A percentile compares a stretch with the other conserved stretches of the same genome.
Evolutionary conservation across 495 filamentous ascomycete species (phyloP).

Genomic region (Penicillium canariense): DNA sequence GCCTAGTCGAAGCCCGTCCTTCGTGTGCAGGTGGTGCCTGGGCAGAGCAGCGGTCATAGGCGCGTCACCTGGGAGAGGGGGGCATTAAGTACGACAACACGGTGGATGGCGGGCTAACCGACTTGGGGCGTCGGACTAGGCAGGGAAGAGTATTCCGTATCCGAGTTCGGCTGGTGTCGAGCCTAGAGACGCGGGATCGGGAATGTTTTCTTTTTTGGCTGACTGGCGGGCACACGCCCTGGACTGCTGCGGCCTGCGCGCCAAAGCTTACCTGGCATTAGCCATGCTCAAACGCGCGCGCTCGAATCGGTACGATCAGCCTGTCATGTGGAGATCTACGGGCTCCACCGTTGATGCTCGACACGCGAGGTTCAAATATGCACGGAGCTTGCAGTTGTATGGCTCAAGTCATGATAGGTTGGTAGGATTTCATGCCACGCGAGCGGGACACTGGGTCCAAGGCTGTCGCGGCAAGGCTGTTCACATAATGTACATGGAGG

Average conservation of each 20-base stretch:
- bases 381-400: background rate
- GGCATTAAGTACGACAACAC: no score
- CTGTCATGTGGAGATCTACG: constrained; percentile 7
- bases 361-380: background rate
- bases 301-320: background rate
- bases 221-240: background rate
- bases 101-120: no score
- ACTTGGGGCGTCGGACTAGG: background rate
- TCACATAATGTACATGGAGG: constrained; percentile 24
- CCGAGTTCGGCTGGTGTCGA: background rate
- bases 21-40: constrained; percentile 7
- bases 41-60: constrained; percentile 19
- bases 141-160: background rate
- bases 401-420: constrained; percentile 1
- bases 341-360: background rate
- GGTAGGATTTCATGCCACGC: background rate
- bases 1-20: constrained; percentile 1
- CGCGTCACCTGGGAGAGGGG: constrained; percentile 12
- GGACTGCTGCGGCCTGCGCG: background rate
- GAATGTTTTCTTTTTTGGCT: background rate
- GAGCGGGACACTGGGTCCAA: background rate
- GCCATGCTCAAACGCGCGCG: background rate
- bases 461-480: background rate
- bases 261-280: constrained; percentile 1
- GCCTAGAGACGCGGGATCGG: background rate